Base-by-base conservation (phyloP, 805 yeast species). In the Yarrowia sp. region DNA sequence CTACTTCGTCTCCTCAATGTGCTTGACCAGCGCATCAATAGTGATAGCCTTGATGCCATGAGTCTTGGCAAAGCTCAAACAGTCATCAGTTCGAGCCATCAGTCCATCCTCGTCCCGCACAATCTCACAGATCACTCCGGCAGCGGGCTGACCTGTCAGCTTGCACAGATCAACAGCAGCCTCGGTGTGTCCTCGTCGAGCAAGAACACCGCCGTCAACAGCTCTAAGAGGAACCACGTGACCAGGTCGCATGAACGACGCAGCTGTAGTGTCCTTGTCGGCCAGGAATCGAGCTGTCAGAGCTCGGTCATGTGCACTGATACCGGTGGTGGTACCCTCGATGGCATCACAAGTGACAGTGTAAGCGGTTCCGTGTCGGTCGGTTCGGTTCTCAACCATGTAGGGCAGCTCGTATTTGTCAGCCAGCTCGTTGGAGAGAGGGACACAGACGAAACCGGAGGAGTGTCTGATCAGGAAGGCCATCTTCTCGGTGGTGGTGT, bases 291-390 rank as follows among this genome's bases (percentile, higher is more conserved):
- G 77, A 42, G 90, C 89, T 0, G 99, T 95, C 69, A 89, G 77
- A 0, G 96, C 93, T 72, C 99, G 83, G 76, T 95, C 99, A 71
- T 86, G 87, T 9, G 99, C 98, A 31, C 96, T 88, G 60, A 95
- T 95, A 11, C 99, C 99, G 0, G 99, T 95, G 11, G 98, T 91
- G 41, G 98, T 92, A 39, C 96, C 97, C 65, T 88, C 88, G 39
- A 83, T 85, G 68, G 79, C 86, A 74, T 95, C 99, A 63, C 90
- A 90, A 0, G 98, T 91, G 57, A 95, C 86, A 1, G 99, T 95
- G 77, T 95, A 95, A 1, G 98, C 98, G 1, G 99, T 95, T 10
- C 96, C 96, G 71, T 95, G 98, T 74, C 96, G 86, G 74, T 95
- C 99, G 11, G 84, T 77, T 65, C 80, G 78, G 65, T 81, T 78